These are phyloP conservation scores for Fusarium kyushuense DNA, from an alignment of 2,329 filamentous ascomycete species.

Conservation along the genomic window DNA sequence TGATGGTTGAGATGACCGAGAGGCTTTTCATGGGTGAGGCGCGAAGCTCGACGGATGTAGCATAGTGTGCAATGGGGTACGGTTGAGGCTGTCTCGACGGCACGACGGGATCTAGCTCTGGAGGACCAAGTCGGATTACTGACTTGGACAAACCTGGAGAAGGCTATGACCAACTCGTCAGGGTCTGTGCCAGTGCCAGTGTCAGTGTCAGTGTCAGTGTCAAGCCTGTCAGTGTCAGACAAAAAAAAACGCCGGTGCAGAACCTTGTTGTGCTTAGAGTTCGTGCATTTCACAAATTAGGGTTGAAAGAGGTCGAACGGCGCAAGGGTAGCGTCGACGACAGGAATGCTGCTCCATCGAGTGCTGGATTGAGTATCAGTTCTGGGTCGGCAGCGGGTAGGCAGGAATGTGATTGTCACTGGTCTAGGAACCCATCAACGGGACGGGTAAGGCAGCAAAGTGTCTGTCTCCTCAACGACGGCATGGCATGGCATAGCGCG, in stretches of 20 bases:
- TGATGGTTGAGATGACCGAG: constrained; percentile 6
- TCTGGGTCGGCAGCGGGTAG: constrained; percentile 22
- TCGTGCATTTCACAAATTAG: constrained; percentile 34
- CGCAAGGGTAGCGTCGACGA: constrained; percentile 32
- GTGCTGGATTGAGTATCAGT: constrained; percentile 27
- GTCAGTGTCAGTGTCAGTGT: constrained; percentile 14
- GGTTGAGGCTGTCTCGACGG: constrained; percentile 25
- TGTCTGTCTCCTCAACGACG: constrained; percentile 21
- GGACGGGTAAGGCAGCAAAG: constrained; percentile 38
- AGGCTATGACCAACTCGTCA: constrained; percentile 14
- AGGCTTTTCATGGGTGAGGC: constrained; percentile 18
- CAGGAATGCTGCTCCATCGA: constrained; percentile 38
- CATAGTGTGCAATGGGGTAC: constrained; percentile 27
- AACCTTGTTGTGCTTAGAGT: constrained; percentile 40
- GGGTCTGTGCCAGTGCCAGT: too few relatives aligned
- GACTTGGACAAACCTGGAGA: constrained; percentile 30
- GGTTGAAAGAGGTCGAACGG: constrained; percentile 33
- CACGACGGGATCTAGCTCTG: constrained; percentile 37
- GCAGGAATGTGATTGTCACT: constrained; percentile 45
- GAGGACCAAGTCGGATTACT: constrained; percentile 17
- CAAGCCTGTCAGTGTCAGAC: constrained; percentile 17
- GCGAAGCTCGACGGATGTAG: constrained; percentile 37
- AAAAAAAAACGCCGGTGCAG: constrained; percentile 31
- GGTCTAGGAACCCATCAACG: constrained; percentile 39
- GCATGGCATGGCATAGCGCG: constrained; percentile 15